phyloP scores from a whole-genome alignment of 2,329 filamentous ascomycete species.

The Hypoxylon sp. region DNA sequence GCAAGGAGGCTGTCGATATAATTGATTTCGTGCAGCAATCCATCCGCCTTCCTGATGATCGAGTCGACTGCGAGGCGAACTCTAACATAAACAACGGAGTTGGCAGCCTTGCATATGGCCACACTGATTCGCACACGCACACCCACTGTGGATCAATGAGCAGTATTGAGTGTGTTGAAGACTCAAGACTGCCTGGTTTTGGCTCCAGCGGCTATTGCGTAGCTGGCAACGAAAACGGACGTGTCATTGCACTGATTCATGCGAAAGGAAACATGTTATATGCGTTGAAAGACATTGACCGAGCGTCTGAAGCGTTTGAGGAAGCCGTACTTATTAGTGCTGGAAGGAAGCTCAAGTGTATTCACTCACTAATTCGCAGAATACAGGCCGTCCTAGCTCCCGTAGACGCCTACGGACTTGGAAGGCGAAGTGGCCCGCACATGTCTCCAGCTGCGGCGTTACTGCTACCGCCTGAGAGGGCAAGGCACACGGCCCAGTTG shows the following conservation, averaged over 20 bases:
- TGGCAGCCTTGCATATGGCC: slow-evolving; percentile 30
- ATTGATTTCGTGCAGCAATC: slow-evolving; percentile 88
- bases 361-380: slow-evolving; percentile 82
- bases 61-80: slow-evolving; percentile 15
- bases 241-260: slow-evolving; percentile 93
- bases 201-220: slow-evolving; percentile 88
- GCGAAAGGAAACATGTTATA: slow-evolving; percentile 99
- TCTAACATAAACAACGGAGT: slow-evolving; percentile 25
- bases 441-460: slow-evolving; percentile 71
- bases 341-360: slow-evolving; percentile 77
- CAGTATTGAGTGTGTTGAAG: slow-evolving; percentile 31
- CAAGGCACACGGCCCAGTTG: slow-evolving; percentile 83
- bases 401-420: slow-evolving; percentile 53
- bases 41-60: slow-evolving; percentile 68
- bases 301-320: slow-evolving; percentile 91
- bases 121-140: slow-evolving; percentile 20
- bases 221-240: slow-evolving; percentile 88
- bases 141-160: slow-evolving; percentile 34
- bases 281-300: slow-evolving; percentile 83
- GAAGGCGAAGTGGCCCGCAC: slow-evolving; percentile 53
- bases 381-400: slow-evolving; percentile 80
- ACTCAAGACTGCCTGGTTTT: slow-evolving; percentile 64
- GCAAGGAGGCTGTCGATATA: slow-evolving; percentile 86
- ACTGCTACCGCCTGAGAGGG: slow-evolving; percentile 85
- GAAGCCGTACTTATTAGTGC: slow-evolving; percentile 92